Evolutionary conservation across 805 yeast species (phyloP).

Genomic region (Saccharomycopsis javanensis): DNA sequence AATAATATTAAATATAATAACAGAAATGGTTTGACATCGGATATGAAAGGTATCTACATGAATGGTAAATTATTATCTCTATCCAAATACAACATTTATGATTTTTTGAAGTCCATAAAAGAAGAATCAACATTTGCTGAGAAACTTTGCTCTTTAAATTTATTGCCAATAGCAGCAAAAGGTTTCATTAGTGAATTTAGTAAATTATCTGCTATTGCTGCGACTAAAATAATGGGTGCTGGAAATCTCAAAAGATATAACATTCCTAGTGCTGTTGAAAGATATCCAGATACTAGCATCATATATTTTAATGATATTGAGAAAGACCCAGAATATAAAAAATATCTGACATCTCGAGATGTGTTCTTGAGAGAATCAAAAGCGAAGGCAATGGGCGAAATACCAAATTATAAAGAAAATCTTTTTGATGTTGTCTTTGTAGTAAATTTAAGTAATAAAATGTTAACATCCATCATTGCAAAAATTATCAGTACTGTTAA

Average conservation of each 20-base stretch:
- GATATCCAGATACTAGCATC: conserved; percentile 31
- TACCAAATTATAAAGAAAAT: conserved; percentile 66
- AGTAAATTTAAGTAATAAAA: conserved; percentile 45
- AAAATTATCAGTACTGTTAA: conserved; percentile 41
- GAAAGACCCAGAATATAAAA: conserved; percentile 42
- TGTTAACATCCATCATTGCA: conserved; percentile 41
- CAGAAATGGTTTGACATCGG: conserved; percentile 31
- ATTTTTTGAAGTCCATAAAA: conserved; percentile 32
- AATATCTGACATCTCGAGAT: conserved; percentile 35
- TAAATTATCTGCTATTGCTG: conserved; percentile 21
- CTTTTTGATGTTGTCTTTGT: conserved; percentile 66
- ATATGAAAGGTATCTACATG: conserved; percentile 43
- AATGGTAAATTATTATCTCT: conserved; percentile 60
- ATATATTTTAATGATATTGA: conserved; percentile 75
- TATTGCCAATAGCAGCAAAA: conserved; percentile 28
- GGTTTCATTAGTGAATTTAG: conserved; percentile 35
- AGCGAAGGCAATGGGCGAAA: conserved; percentile 37
- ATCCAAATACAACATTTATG: conserved; percentile 34
- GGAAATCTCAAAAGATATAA: conserved; percentile 11
- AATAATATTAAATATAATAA: conserved; percentile 27
- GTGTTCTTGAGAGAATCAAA: conserved; percentile 37
- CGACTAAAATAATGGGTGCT: conserved; percentile 7
- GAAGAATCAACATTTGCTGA: conserved; percentile 28
- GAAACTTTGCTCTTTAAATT: conserved; percentile 26
- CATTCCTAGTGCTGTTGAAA: conserved; percentile 17